Conservation (phyloP, 202 grass and related monocot species). For the Saccharum hybrid region DNA sequence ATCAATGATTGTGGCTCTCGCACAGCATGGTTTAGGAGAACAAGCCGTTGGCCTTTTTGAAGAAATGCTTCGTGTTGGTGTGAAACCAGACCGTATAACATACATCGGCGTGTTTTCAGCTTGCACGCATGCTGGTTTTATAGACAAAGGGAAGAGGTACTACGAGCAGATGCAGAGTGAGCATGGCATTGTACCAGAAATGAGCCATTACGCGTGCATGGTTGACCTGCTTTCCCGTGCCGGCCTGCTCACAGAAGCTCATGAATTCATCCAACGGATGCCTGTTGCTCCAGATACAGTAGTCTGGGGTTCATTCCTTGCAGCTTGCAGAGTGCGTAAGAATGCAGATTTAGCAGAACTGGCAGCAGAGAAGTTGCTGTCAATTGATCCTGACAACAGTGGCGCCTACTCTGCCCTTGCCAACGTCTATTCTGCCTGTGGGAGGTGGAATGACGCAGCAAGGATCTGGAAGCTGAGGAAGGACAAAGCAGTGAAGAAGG, state of each 20-base stretch:
- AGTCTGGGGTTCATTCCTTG: conserved; percentile 74
- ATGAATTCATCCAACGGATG: conserved; percentile 80
- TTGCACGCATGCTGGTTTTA: conserved; percentile 71
- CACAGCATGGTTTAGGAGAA: conserved; percentile 76
- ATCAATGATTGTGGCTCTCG: conserved; percentile 80
- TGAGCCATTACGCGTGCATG: conserved; percentile 88
- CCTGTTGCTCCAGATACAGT: conserved; percentile 59
- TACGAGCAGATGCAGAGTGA: conserved; percentile 71
- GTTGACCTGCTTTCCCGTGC: conserved; percentile 70
- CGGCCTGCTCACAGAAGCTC: conserved; percentile 61
- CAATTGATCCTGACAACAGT: conserved; percentile 65
- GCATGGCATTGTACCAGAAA: conserved; percentile 58
- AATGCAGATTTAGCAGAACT: conserved; percentile 69
- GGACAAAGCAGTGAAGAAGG: conserved; percentile 76
- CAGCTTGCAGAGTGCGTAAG: conserved; percentile 69
- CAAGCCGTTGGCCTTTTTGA: conserved; percentile 69
- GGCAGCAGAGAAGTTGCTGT: conserved; percentile 67
- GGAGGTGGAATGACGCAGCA: conserved; percentile 73
- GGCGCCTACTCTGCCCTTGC: conserved; percentile 79
- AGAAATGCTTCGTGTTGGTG: conserved; percentile 65
- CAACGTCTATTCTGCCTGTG: conserved; percentile 87
- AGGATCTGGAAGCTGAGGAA: conserved; percentile 76
- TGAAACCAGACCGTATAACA: conserved; percentile 70
- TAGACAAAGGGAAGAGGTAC: conserved; percentile 65
- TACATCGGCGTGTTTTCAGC: conserved; percentile 73